Evolutionary conservation across 208 protist species (phyloP), one percentile per base, ranked within the genome.

Genomic region (Crithidia mellificae): DNA sequence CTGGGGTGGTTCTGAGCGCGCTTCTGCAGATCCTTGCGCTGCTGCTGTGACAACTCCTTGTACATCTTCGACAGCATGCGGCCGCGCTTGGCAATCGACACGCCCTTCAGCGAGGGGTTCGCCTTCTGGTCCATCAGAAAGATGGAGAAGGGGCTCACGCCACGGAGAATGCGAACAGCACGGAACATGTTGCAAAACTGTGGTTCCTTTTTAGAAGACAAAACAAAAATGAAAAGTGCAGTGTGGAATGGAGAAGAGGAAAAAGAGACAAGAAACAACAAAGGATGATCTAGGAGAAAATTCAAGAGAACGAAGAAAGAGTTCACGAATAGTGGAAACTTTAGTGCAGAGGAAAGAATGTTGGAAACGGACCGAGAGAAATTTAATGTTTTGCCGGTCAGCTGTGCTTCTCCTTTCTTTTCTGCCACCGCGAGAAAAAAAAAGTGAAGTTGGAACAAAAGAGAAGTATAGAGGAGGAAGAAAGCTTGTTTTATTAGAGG

Each of bases 61-160:
- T 96, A 96, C 80, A 96, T 88, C 71, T 92, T 91, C 20, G 88
- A 88, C 46, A 93, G 77, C 47, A 85, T 68, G 14, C 75, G 68
- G 3, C 79, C 90, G 4, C 90, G 83, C 47, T 90, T 78, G 2
- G 58, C 78, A 41, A 93, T 90, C 46, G 84, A 63, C 32, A 84
- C 65, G 19, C 87, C 90, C 50, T 91, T 77, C 46, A 96, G 76
- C 6, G 64, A 72, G 6, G 90, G 84, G 69, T 96, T 92, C 64
- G 78, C 92, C 72, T 89, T 91, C 64, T 96, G 85, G 54, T 96
- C 90, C 84, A 93, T 96, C 64, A 96, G 68, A 49, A 96, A 96
- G 36, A 96, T 66, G 22, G 90, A 84, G 72, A 91, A 96, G 17
- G 88, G 90, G 77, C 90, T 96, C 61, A 96, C 81, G 25, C 75